phyloP scores from a whole-genome alignment of 495 filamentous ascomycete genomes.

The Tetracladium setigerum region DNA sequence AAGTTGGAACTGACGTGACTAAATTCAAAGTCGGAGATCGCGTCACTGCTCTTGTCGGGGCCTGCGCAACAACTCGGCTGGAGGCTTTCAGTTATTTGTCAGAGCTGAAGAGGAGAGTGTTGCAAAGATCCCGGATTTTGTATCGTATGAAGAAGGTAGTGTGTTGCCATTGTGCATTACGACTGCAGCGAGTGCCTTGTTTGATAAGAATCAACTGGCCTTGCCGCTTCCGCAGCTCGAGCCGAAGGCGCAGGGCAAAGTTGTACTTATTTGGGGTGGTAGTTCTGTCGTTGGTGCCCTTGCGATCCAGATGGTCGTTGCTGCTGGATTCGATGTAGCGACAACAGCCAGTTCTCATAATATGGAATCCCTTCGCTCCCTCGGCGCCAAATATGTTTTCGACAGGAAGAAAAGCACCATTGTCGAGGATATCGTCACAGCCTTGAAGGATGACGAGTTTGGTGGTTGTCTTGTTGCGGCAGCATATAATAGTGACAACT shows the following conservation, averaged over 20 bases:
- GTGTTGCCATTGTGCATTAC: constrained; percentile 40
- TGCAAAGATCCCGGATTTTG: constrained; percentile 29
- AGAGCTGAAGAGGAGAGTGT: constrained; percentile 23
- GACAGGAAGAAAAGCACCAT: not conserved
- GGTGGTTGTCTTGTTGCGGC: no score
- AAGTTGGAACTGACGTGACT: constrained; percentile 36
- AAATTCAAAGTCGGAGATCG: constrained; percentile 39
- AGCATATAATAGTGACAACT: no score
- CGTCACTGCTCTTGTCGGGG: constrained; percentile 23
- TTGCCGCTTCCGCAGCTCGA: constrained; percentile 16
- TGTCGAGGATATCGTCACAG: constrained; percentile 3
- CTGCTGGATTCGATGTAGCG: constrained; percentile 26
- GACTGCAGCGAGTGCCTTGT: constrained; percentile 41
- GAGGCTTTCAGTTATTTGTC: constrained; percentile 34
- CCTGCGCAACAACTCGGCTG: not conserved
- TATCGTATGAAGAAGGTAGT: constrained; percentile 33
- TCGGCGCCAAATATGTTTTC: constrained; percentile 23
- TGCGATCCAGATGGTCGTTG: constrained; percentile 28
- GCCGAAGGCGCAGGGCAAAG: constrained; percentile 10
- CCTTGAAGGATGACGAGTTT: constrained; percentile 18
- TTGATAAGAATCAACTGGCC: constrained; percentile 29
- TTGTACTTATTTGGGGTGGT: constrained; percentile 30
- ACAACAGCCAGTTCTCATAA: constrained; percentile 28
- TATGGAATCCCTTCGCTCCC: constrained; percentile 24
- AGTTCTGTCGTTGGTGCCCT: constrained; percentile 24